Percentiles rank a stretch among this genome's conserved stretches.
Evolutionary conservation across 2,329 filamentous ascomycete genomes (phyloP).

Genomic region (Corynespora cassiicola): DNA sequence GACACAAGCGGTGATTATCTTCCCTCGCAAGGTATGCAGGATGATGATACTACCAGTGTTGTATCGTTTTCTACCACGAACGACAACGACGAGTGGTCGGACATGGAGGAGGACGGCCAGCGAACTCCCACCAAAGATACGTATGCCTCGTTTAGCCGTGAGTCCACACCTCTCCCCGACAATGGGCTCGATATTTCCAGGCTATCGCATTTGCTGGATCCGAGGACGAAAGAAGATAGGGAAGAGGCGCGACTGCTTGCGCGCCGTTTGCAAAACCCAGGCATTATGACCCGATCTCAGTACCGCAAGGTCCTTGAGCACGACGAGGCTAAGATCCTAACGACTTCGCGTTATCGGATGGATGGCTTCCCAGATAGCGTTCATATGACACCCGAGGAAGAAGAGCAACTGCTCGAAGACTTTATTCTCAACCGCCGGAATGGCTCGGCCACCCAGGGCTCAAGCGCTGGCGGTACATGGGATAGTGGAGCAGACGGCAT

Average conservation of each 20-base stretch:
- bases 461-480: conserved; percentile 59
- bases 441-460: conserved; percentile 40
- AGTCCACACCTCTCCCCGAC: conserved; percentile 61
- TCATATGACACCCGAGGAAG: conserved; percentile 55
- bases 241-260: conserved; percentile 83
- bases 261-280: conserved; percentile 74
- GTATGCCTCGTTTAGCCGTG: conserved; percentile 54
- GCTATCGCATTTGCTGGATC: conserved; percentile 82
- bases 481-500: conserved; percentile 75
- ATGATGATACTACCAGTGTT: conserved; percentile 81
- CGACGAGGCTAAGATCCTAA: conserved; percentile 73
- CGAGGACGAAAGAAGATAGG: conserved; percentile 76
- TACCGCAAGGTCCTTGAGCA: conserved; percentile 73
- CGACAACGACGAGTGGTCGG: conserved; percentile 48
- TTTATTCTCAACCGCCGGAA: conserved; percentile 63
- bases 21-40: conserved; percentile 62
- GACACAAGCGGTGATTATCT: conserved; percentile 83
- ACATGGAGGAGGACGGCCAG: conserved; percentile 57
- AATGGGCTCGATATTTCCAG: conserved; percentile 65
- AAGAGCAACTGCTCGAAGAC: conserved; percentile 64
- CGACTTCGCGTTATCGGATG: conserved; percentile 43
- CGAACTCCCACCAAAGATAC: conserved; percentile 77
- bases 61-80: conserved; percentile 68
- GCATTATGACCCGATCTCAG: conserved; percentile 80
- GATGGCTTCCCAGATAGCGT: conserved; percentile 40